These are phyloP conservation scores for Cutaneotrichosporon cutaneum DNA, from an alignment of 1,284 basidiomycete species.

Conservation along the genomic window DNA sequence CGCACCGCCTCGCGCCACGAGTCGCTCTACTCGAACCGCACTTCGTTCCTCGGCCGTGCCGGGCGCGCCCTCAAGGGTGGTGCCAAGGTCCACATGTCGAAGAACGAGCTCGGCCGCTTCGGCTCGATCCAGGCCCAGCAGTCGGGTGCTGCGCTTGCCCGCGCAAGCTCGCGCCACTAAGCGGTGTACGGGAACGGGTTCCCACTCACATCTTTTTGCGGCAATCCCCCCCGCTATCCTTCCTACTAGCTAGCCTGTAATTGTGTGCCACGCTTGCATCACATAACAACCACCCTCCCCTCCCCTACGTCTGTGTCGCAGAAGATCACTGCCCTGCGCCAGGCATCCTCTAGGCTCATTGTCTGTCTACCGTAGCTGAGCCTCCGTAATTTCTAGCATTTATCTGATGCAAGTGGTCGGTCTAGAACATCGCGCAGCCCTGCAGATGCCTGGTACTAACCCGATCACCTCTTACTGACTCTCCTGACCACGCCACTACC, in stretches of 20 bases:
- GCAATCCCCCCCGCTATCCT: conserved; percentile 13
- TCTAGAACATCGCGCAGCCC: conserved; percentile 14
- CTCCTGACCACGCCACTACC: background rate
- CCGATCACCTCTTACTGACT: background rate
- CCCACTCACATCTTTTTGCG: conserved; percentile 1
- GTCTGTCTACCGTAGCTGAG: conserved; percentile 21
- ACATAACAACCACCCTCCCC: conserved; percentile 16
- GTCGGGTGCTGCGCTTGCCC: conserved; percentile 51
- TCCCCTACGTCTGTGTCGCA: conserved; percentile 12
- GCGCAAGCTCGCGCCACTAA: conserved; percentile 36
- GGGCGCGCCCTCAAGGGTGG: conserved; percentile 48
- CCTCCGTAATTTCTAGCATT: conserved; percentile 26
- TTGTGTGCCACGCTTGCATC: conserved; percentile 30
- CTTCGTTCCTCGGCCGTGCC: conserved; percentile 48
- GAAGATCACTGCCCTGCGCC: conserved; percentile 19
- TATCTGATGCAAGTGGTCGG: conserved; percentile 31
- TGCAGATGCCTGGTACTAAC: too few species aligned
- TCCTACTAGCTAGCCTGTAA: conserved; percentile 27
- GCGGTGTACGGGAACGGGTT: conserved; percentile 11
- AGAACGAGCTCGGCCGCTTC: conserved; percentile 55
- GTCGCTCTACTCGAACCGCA: conserved; percentile 69
- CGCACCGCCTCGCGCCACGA: conserved; percentile 90
- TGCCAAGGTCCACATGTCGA: conserved; percentile 53
- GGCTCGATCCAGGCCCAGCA: conserved; percentile 54
- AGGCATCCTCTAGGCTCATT: conserved; percentile 21